Evolutionary conservation across 2,329 filamentous ascomycete genomes (phyloP).

Genomic region (Teratosphaeria nubilosa): DNA sequence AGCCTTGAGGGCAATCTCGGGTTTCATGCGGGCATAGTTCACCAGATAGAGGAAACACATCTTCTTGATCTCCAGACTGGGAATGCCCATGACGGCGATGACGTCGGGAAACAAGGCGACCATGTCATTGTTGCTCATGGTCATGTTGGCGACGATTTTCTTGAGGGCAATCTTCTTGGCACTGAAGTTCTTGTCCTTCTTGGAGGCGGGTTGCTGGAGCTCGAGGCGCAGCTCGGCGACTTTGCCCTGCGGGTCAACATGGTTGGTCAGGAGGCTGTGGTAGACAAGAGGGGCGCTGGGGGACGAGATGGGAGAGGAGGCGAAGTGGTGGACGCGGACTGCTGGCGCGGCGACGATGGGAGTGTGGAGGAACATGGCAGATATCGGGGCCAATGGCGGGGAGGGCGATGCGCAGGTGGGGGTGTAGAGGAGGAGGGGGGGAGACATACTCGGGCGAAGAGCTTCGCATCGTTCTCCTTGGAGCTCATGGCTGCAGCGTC

Average conservation of each 20-base stretch:
- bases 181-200: conserved; percentile 95
- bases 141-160: conserved; percentile 99
- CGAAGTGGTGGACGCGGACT: conserved; percentile 14
- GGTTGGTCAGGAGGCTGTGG: conserved; percentile 10
- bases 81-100: conserved; percentile 88
- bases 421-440: background rate
- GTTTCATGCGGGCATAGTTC: conserved; percentile 91
- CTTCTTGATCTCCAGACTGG: conserved; percentile 96
- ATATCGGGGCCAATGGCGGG: no score
- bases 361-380: conserved; percentile 28
- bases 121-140: conserved; percentile 99
- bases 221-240: conserved; percentile 93
- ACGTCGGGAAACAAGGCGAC: conserved; percentile 92
- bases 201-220: conserved; percentile 56
- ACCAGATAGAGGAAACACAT: conserved; percentile 99
- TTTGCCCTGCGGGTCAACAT: conserved; percentile 65
- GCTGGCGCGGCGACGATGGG: background rate
- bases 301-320: background rate
- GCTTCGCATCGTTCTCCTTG: conserved; percentile 85
- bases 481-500: conserved; percentile 44
- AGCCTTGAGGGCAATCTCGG: conserved; percentile 87
- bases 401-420: no score
- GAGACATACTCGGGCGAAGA: conserved; percentile 84
- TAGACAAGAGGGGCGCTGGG: background rate
- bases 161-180: conserved; percentile 97